Percentiles rank a stretch among this genome's conserved stretches.
Evolutionary conservation across 139 green algal genomes (phyloP).

Genomic region (Coccomyxa sp.): DNA sequence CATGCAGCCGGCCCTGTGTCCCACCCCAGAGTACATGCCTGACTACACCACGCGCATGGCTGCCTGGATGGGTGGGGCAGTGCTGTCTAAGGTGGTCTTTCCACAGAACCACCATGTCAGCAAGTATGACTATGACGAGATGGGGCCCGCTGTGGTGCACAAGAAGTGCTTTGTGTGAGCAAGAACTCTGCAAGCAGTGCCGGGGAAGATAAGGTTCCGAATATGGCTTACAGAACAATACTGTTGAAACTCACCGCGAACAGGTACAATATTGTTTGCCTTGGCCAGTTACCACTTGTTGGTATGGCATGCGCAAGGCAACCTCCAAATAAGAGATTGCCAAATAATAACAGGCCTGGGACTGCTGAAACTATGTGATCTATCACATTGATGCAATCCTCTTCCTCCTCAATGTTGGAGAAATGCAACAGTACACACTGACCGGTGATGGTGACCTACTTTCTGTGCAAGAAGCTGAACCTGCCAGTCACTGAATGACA

Average conservation of each 20-base stretch:
- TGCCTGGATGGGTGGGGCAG: conserved; percentile 80
- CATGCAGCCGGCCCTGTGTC: conserved; percentile 20
- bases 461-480: too few species aligned
- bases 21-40: conserved; percentile 74
- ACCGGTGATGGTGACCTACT: too few species aligned
- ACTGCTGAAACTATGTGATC: neutral
- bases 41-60: conserved; percentile 32
- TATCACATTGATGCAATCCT: too few species aligned
- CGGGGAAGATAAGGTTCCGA: neutral
- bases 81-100: conserved; percentile 76
- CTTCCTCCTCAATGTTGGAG: too few species aligned
- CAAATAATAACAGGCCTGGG: neutral
- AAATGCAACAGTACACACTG: too few species aligned
- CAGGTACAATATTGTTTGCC: too few species aligned
- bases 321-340: neutral
- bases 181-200: neutral
- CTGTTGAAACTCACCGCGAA: too few species aligned
- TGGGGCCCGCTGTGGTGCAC: conserved; percentile 66
- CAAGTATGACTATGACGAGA: conserved; percentile 85
- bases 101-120: conserved; percentile 70
- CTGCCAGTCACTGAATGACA: too few species aligned
- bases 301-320: neutral
- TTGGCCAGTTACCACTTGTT: too few species aligned
- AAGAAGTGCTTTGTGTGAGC: conserved; percentile 43
- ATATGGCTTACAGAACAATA: too few species aligned